These are phyloP conservation scores for Scedosporium dehoogii DNA, from an alignment of 2,329 filamentous ascomycete species.

Conservation along the genomic window DNA sequence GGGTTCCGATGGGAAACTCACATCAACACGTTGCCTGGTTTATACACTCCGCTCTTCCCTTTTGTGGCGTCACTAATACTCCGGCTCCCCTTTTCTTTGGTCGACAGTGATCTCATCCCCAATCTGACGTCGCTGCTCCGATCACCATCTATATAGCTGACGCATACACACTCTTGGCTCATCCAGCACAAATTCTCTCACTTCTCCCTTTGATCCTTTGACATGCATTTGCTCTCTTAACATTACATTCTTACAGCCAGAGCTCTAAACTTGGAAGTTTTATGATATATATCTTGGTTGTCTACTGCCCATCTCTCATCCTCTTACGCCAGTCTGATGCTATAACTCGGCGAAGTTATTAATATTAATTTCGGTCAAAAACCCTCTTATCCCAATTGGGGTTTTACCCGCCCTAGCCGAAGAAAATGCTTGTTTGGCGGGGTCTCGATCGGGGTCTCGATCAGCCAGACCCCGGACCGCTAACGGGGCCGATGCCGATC, in stretches of 20 bases:
- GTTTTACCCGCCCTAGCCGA: background rate
- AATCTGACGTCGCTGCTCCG: background rate
- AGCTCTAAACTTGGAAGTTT: background rate
- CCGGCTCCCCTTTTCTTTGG: too few species aligned
- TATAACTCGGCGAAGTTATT: background rate
- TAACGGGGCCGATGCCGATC: background rate
- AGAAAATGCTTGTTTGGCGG: slow-evolving; percentile 2
- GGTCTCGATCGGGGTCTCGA: background rate
- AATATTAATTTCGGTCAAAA: background rate
- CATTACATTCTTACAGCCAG: too few species aligned
- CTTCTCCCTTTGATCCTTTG: too few species aligned
- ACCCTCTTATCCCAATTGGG: background rate
- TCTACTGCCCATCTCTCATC: background rate
- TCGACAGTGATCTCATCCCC: background rate
- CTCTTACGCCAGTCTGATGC: background rate
- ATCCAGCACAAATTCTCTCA: too few species aligned
- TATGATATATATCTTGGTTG: background rate
- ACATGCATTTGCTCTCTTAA: too few species aligned
- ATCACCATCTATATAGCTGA: background rate
- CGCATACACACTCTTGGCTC: too few species aligned
- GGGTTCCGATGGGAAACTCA: too few species aligned
- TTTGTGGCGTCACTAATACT: too few species aligned
- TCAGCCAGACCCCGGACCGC: background rate
- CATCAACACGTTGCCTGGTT: too few species aligned
- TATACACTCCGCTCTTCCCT: too few species aligned